Base-by-base conservation (phyloP, 345 rosid species). In the Citrus australasica region DNA sequence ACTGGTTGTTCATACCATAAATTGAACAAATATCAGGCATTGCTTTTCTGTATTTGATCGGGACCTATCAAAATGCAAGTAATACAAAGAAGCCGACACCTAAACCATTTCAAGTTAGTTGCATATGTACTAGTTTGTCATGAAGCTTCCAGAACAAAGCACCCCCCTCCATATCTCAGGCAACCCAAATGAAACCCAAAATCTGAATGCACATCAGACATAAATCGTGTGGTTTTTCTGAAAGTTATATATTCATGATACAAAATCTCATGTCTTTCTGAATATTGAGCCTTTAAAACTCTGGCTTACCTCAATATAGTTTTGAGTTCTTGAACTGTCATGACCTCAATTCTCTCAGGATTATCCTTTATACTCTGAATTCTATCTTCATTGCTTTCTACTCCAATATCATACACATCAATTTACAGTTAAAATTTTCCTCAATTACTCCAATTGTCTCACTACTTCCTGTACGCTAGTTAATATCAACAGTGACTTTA, bases 251-350 rank as follows among this genome's bases (percentile, higher is more conserved):
- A 42, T 42, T 1, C 4, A 42, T 42, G 48, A 42, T 42, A 42
- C 46, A 40, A 9, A 9, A 37, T 37, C 6, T 7, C 40, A 37
- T 37, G 40, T 7, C 40, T 37, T 37, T 37, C 51, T 22, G 56
- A 9, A 68, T 27, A 19, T 51, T 25, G 71, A 9, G 48, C 17
- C 62, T 66, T 40, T 78, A 73, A n/a, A 73, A 61, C 53, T 75
- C 66, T 51, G 76, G 63, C 79, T 84, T 82, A 89, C 98, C 98
- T 92, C 84, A 93, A 78, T 28, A 79, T 68, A 58, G 89, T 69
- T 84, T 85, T 88, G 67, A 95, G 95, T 77, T 93, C 81, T 84
- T 85, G 94, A 88, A 89, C 25, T n/a, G 28, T 59, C 30, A 9
- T n/a, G 28, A 59, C 63, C 63, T 59, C 13, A 17, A 59, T 59